A percentile compares a stretch with the other conserved stretches of the same genome.
Evolutionary conservation across 495 filamentous ascomycete species (phyloP).

Genomic region (Penicillium canariense): DNA sequence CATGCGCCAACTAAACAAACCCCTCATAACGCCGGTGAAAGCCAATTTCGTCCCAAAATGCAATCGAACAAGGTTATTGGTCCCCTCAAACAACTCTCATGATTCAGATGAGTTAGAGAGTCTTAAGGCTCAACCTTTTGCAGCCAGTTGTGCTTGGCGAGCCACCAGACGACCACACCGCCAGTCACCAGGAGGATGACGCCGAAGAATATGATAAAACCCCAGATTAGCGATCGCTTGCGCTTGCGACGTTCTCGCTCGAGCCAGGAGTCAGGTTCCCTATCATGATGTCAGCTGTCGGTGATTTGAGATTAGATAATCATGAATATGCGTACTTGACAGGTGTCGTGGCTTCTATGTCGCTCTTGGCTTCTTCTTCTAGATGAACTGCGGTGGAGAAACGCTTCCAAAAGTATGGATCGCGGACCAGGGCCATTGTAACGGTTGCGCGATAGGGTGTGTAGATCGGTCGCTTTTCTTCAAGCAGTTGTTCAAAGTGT

Average conservation of each 20-base stretch:
- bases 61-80: neutral
- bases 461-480: neutral
- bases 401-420: constrained; percentile 62
- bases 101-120: neutral
- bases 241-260: constrained; percentile 33
- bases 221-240: constrained; percentile 32
- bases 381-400: constrained; percentile 59
- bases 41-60: neutral
- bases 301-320: neutral
- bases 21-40: constrained; percentile 3
- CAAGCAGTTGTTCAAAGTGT: neutral
- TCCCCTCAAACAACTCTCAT: neutral
- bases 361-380: constrained; percentile 35
- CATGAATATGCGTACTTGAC: neutral
- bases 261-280: constrained; percentile 35
- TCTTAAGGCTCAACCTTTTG: constrained; percentile 18
- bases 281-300: constrained; percentile 7
- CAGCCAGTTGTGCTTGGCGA: constrained; percentile 41
- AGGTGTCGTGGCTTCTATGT: neutral
- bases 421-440: constrained; percentile 48
- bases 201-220: constrained; percentile 33
- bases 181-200: constrained; percentile 28
- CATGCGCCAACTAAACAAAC: neutral
- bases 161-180: constrained; percentile 38
- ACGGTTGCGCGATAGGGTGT: neutral